Percentiles rank a stretch among this genome's conserved stretches.
These are phyloP conservation scores for Solanum etuberosum DNA, from an alignment of 257 asterid genomes.

Conservation along the genomic window DNA sequence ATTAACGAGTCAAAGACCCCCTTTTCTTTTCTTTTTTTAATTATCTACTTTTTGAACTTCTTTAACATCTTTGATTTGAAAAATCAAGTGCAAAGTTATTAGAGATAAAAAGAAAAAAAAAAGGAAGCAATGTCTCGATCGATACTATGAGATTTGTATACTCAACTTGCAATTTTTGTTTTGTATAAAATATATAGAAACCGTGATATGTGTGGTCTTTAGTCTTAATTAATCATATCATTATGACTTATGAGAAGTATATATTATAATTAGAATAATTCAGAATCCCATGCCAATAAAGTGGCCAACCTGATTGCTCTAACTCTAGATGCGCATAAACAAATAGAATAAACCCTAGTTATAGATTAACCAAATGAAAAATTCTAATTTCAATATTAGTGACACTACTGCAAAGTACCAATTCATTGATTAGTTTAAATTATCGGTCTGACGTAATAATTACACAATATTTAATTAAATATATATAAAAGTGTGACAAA, in stretches of 20 bases:
- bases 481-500: background rate
- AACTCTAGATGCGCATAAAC: slow-evolving; percentile 7
- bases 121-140: background rate
- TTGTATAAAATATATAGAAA: background rate
- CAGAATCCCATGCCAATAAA: background rate
- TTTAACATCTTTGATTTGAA: background rate
- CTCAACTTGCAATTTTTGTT: background rate
- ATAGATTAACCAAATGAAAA: background rate
- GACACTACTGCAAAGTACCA: background rate
- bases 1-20: background rate
- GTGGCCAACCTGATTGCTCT: background rate
- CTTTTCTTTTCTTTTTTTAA: background rate
- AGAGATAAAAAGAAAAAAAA: background rate
- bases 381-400: background rate
- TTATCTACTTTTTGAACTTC: background rate
- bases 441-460: background rate
- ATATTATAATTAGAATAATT: background rate
- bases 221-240: background rate
- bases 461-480: background rate
- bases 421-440: background rate
- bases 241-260: background rate
- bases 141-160: background rate
- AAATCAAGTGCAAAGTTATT: background rate
- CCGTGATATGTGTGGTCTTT: background rate
- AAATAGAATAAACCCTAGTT: slow-evolving; percentile 4